phyloP scores from a whole-genome alignment of 495 filamentous ascomycete species.

The Articulospora tetracladia region DNA sequence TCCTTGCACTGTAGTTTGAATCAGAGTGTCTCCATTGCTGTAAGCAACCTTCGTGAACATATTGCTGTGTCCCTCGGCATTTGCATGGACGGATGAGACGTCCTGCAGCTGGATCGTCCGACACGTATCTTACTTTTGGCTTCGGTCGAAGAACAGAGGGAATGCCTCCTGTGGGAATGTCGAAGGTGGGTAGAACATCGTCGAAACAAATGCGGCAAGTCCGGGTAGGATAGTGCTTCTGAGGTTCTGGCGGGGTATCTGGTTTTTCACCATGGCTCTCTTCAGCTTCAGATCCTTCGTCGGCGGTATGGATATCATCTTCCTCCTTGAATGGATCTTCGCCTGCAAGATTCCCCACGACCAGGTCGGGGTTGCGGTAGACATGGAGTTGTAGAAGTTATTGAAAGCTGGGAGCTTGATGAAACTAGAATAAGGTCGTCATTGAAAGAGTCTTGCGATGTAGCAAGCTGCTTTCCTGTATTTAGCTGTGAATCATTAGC shows the following conservation, averaged over 20 bases:
- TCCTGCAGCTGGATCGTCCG: slow-evolving; percentile 68
- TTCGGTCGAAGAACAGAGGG: slow-evolving; percentile 57
- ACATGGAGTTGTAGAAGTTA: not conserved
- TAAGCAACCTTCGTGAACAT: slow-evolving; percentile 94
- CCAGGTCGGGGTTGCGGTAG: slow-evolving; percentile 6
- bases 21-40: slow-evolving; percentile 79
- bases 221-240: slow-evolving; percentile 59
- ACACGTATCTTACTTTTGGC: slow-evolving; percentile 70
- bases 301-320: not conserved
- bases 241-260: slow-evolving; percentile 27
- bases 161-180: slow-evolving; percentile 56
- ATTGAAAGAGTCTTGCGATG: slow-evolving; percentile 15
- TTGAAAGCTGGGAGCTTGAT: slow-evolving; percentile 2
- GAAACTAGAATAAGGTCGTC: slow-evolving; percentile 1
- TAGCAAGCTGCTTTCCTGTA: not conserved
- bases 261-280: slow-evolving; percentile 15
- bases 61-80: slow-evolving; percentile 88
- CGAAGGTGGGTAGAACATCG: slow-evolving; percentile 71
- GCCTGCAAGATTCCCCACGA: slow-evolving; percentile 8
- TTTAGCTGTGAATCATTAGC: slow-evolving; percentile 9
- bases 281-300: slow-evolving; percentile 4
- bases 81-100: slow-evolving; percentile 87
- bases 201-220: slow-evolving; percentile 94
- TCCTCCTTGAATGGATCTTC: slow-evolving; percentile 1
- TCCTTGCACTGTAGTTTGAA: slow-evolving; percentile 58